Conservation (phyloP, 2,329 filamentous ascomycete species). For the Colletotrichum sp. region DNA sequence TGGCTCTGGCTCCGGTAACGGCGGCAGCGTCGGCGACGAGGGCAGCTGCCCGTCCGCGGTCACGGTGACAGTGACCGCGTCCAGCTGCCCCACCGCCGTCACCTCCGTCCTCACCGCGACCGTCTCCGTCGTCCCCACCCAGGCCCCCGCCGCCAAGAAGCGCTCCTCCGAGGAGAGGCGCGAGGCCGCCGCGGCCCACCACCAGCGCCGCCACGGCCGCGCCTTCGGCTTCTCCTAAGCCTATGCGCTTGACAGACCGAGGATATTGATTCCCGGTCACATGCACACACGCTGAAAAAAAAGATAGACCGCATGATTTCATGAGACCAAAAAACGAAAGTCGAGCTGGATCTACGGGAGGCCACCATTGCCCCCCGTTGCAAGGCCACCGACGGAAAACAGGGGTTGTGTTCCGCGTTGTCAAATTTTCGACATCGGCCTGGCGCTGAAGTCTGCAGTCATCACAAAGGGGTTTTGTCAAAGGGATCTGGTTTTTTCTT, state of each 20-base stretch:
- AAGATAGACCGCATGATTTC: neutral
- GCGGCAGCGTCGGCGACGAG: neutral
- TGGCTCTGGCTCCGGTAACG: neutral
- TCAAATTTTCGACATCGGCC: neutral
- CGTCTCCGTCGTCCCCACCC: slow-evolving; percentile 12
- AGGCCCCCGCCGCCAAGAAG: neutral
- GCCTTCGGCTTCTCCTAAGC: neutral
- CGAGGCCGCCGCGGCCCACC: neutral
- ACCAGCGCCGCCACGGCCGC: slow-evolving; percentile 3
- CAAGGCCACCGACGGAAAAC: neutral
- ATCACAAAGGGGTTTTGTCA: neutral
- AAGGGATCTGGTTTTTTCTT: neutral
- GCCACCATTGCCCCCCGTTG: neutral
- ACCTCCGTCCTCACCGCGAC: slow-evolving; percentile 18
- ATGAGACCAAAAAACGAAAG: neutral
- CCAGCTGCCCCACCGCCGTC: neutral
- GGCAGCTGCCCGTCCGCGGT: slow-evolving; percentile 10
- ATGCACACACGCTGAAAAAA: neutral
- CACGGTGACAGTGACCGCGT: slow-evolving; percentile 13
- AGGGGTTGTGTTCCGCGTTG: neutral
- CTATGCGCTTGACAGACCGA: neutral
- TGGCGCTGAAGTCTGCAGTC: neutral
- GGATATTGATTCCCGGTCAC: no score
- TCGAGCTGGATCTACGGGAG: neutral
- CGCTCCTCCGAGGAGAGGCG: neutral